Evolutionary conservation across 2,329 filamentous ascomycete species (phyloP), one percentile per base, ranked within the genome.

Genomic region (Cercospora sp.): DNA sequence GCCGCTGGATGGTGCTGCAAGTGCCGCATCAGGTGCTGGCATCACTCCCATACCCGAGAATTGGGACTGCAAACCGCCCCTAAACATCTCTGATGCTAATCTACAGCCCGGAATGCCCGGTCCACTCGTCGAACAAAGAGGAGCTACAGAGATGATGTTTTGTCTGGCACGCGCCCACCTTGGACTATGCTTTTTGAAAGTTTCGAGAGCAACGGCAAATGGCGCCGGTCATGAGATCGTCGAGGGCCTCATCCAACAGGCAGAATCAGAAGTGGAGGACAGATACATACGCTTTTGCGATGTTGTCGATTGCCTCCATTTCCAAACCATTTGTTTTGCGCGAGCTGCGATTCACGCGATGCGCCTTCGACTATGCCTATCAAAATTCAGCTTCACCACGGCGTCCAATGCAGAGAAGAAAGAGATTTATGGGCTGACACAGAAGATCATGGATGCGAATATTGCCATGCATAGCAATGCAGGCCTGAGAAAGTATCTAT

Each of bases 131-230:
- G 80, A 85, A 49, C 82, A 83, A 7, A 75, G 81, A 8, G 86
- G 84, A 1, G 75, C 84, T 1, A 88, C 87, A 0, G 87, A 90
- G 3, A 79, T 77, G 49, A 82, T 82, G 72, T 81, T 81, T 73
- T 81, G 79, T 68, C 75, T 80, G 10, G 77, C 82, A 1, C 76
- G 82, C 26, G 78, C 78, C 34, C 49, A 75, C 79, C 30, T 73
- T 82, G 4, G 81, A 79, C 8, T 13, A 24, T 24, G 7, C 74
- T 77, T 21, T 80, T 80, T 40, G 21, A 63, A 63, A n/a, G 61
- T 57, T n/a, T 18, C n/a, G 7, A 67, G 71, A 57, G 37, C 49
- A 9, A 37, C 18, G 13, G 37, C 16, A 69, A 74, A 24, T 53
- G 49, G 18, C 10, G 49, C 49, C 21, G 21, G 18, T 28, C 18